phyloP scores from a whole-genome alignment of 768 basidiomycete genomes.

The Suillus occidentalis region DNA sequence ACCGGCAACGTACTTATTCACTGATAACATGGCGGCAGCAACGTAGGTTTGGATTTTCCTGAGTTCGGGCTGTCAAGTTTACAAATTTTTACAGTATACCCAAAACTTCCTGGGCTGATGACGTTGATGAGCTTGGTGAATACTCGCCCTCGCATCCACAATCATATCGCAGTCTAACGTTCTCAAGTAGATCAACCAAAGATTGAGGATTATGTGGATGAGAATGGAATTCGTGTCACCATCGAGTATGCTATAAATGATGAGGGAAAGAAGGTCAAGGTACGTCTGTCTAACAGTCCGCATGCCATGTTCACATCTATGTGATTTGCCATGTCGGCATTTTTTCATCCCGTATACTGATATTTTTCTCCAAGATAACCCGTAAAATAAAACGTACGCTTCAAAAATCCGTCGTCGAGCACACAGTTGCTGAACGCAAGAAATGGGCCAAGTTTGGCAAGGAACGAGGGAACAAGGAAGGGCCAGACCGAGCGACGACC shows the following conservation, averaged over 20 bases:
- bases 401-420: constrained; percentile 91
- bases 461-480: constrained; percentile 83
- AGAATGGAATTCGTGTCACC: constrained; percentile 85
- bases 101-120: constrained; percentile 88
- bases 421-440: constrained; percentile 90
- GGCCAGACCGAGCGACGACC: constrained; percentile 91
- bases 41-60: neutral
- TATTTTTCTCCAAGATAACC: constrained; percentile 58
- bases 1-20: neutral
- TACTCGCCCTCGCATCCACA: constrained; percentile 2
- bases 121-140: constrained; percentile 74
- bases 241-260: constrained; percentile 86
- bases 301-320: neutral
- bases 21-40: constrained; percentile 5
- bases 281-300: constrained; percentile 29
- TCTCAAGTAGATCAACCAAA: constrained; percentile 45
- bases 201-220: constrained; percentile 73
- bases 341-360: neutral
- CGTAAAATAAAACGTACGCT: constrained; percentile 83
- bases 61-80: neutral
- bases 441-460: constrained; percentile 93
- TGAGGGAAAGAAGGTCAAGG: constrained; percentile 94
- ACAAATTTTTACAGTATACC: constrained; percentile 10
- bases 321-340: neutral
- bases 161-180: constrained; percentile 5